Evolutionary conservation across 1,284 basidiomycete genomes (phyloP).

Genomic region (Ganoderma leucocontextum): DNA sequence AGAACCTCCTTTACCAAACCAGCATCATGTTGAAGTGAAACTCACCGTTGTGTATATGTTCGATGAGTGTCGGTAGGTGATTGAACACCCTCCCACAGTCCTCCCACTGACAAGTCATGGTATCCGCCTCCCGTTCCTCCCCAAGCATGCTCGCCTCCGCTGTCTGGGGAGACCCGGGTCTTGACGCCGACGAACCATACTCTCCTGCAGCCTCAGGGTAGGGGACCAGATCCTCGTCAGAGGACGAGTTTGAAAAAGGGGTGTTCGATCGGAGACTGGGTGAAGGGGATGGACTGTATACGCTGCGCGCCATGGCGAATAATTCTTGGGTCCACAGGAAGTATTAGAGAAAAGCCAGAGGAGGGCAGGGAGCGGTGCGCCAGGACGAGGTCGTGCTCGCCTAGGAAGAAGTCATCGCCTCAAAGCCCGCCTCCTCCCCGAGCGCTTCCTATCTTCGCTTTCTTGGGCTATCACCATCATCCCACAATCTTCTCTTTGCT

Average conservation of each 20-base stretch:
- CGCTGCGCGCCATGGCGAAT: constrained; percentile 42
- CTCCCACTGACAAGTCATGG: constrained; percentile 76
- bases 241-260: constrained; percentile 41
- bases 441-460: background rate
- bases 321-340: background rate
- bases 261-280: constrained; percentile 41
- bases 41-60: constrained; percentile 81
- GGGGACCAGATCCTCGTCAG: constrained; percentile 33
- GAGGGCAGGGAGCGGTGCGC: background rate
- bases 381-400: background rate
- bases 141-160: constrained; percentile 32
- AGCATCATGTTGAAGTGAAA: background rate
- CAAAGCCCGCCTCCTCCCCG: background rate
- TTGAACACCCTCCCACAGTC: constrained; percentile 77
- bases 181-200: constrained; percentile 32
- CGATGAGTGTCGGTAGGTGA: constrained; percentile 75
- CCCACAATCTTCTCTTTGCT: background rate
- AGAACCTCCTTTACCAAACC: no score
- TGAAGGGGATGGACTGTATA: constrained; percentile 45
- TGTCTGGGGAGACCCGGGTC: constrained; percentile 40
- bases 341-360: background rate
- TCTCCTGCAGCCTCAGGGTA: constrained; percentile 32
- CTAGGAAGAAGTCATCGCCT: background rate
- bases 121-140: constrained; percentile 34
- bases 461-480: background rate